These are phyloP conservation scores for Petunia axillaris DNA, from an alignment of 257 asterid genomes.

Conservation along the genomic window DNA sequence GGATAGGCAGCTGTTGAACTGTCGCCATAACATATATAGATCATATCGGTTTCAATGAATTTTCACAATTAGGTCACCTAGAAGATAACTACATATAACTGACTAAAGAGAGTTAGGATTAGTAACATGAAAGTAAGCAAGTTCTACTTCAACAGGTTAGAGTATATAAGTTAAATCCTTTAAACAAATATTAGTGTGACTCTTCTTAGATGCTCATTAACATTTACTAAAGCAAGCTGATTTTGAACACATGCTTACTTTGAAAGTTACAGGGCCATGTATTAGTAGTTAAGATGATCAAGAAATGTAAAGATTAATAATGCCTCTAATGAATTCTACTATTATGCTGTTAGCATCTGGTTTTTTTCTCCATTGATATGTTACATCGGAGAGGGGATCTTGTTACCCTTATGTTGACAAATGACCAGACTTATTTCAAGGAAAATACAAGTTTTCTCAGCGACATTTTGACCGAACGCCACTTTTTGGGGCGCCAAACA, in stretches of 20 bases:
- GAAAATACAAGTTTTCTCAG: background rate
- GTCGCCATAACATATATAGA: background rate
- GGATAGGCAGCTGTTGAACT: background rate
- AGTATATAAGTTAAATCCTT: background rate
- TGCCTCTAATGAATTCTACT: background rate
- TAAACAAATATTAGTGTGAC: background rate
- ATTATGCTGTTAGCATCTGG: background rate
- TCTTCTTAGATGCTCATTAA: background rate
- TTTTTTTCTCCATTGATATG: background rate
- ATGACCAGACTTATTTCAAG: background rate
- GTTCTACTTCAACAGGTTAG: background rate
- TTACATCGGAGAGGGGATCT: background rate
- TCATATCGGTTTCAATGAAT: background rate
- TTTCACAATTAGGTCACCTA: background rate
- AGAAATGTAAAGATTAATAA: background rate
- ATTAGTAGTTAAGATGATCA: background rate
- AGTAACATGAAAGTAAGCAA: background rate
- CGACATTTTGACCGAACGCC: background rate
- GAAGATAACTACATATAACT: background rate
- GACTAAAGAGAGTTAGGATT: background rate
- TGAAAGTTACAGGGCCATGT: background rate
- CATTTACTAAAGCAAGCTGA: background rate
- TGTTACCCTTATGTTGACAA: background rate
- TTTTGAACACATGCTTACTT: background rate
- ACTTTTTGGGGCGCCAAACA: no score